Conservation (phyloP, 2,329 filamentous ascomycete species). For the Pseudogymnoascus destructans region DNA sequence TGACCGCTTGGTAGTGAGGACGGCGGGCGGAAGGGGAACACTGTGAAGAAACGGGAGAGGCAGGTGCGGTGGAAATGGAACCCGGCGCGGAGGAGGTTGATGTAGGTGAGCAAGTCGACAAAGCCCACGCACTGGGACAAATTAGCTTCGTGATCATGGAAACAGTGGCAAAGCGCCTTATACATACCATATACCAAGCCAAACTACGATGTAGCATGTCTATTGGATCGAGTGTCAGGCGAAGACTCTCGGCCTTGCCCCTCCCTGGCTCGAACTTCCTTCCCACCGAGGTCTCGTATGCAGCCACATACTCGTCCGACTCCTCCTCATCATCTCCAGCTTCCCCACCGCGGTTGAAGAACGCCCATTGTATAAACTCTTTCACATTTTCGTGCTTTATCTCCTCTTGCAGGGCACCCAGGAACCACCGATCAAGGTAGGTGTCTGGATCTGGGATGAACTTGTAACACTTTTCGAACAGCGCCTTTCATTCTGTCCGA, state of each 20-base stretch:
- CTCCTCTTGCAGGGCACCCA: constrained; percentile 36
- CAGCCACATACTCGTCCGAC: constrained; percentile 40
- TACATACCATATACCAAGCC: constrained; percentile 41
- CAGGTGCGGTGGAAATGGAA: constrained; percentile 36
- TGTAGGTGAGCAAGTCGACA: constrained; percentile 26
- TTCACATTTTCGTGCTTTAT: constrained; percentile 46
- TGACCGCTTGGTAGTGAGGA: constrained; percentile 34
- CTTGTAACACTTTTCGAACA: constrained; percentile 39
- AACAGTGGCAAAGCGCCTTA: neutral
- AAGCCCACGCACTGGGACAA: constrained; percentile 22
- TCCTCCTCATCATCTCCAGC: constrained; percentile 36
- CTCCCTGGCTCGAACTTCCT: constrained; percentile 37
- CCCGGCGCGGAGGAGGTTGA: constrained; percentile 29
- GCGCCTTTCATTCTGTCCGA: constrained; percentile 33
- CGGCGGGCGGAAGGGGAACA: constrained; percentile 42
- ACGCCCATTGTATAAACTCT: constrained; percentile 48
- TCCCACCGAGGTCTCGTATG: constrained; percentile 38
- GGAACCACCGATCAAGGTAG: constrained; percentile 46
- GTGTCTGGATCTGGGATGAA: constrained; percentile 39
- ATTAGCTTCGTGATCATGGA: constrained; percentile 9
- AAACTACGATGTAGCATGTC: constrained; percentile 43
- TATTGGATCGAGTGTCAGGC: constrained; percentile 45
- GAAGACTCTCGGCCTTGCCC: constrained; percentile 38
- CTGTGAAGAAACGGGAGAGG: constrained; percentile 30
- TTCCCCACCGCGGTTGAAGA: constrained; percentile 36